These are phyloP conservation scores for Sugiyamaella mastotermitis DNA, from an alignment of 805 yeast genomes.

Conservation along the genomic window DNA sequence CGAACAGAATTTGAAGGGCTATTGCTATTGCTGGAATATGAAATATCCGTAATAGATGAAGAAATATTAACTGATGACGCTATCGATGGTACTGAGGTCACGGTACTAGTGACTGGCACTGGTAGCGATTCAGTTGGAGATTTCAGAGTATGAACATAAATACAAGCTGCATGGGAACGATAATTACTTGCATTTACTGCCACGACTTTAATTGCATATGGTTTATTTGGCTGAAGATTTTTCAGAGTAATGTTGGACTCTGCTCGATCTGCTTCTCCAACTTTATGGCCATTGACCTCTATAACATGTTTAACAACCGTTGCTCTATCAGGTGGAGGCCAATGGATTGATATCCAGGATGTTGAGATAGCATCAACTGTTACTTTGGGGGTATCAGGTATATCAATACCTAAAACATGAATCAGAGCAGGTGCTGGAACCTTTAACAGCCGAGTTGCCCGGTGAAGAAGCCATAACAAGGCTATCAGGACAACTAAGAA, in stretches of 20 bases:
- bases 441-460: constrained; percentile 29
- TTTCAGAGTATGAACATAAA: constrained; percentile 26
- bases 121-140: constrained; percentile 23
- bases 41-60: neutral
- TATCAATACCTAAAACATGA: constrained; percentile 30
- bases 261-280: constrained; percentile 30
- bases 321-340: constrained; percentile 30
- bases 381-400: constrained; percentile 30
- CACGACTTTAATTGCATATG: constrained; percentile 29
- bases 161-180: constrained; percentile 21
- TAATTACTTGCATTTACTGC: constrained; percentile 29
- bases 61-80: neutral
- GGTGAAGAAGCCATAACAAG: constrained; percentile 30
- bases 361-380: constrained; percentile 27
- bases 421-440: constrained; percentile 31
- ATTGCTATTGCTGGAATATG: neutral
- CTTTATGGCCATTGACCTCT: constrained; percentile 30
- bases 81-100: neutral
- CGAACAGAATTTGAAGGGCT: neutral
- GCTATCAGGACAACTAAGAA: constrained; percentile 25
- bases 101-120: constrained; percentile 3
- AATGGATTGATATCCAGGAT: constrained; percentile 28
- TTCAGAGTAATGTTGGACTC: constrained; percentile 29
- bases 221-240: constrained; percentile 28
- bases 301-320: constrained; percentile 26